Evolutionary conservation across 1,284 basidiomycete genomes (phyloP).

Genomic region (Takashimella tepidaria): DNA sequence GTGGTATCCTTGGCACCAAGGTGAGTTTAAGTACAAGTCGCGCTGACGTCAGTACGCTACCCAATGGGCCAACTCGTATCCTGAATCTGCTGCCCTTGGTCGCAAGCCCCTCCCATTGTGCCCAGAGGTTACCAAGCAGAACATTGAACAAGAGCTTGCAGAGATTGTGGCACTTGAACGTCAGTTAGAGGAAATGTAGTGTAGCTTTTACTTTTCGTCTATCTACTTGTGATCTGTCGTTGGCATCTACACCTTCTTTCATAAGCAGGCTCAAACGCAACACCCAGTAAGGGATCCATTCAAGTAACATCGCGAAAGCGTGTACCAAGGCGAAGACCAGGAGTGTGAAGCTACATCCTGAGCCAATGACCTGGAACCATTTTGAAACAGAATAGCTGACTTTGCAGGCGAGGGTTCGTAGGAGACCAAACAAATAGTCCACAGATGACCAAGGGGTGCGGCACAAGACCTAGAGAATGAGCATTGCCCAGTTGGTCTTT

Average conservation of each 20-base stretch:
- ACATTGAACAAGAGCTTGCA: slow-evolving; percentile 13
- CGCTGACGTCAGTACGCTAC: slow-evolving; percentile 15
- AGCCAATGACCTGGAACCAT: not conserved
- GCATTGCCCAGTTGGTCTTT: slow-evolving; percentile 9
- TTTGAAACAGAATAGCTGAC: slow-evolving; percentile 11
- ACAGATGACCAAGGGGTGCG: slow-evolving; percentile 16
- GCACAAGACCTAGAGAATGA: slow-evolving; percentile 15
- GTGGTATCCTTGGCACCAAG: slow-evolving; percentile 37
- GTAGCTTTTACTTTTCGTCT: not conserved
- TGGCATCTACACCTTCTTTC: too few relatives aligned
- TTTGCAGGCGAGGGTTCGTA: slow-evolving; percentile 10
- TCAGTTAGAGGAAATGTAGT: slow-evolving; percentile 19
- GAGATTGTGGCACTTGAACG: slow-evolving; percentile 23
- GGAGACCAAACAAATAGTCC: slow-evolving; percentile 19
- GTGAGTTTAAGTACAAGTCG: slow-evolving; percentile 13
- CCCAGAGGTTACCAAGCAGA: slow-evolving; percentile 14
- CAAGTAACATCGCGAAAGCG: slow-evolving; percentile 15
- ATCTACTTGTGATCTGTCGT: not conserved
- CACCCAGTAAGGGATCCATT: slow-evolving; percentile 19
- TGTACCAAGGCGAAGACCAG: slow-evolving; percentile 14
- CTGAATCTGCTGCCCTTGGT: slow-evolving; percentile 13
- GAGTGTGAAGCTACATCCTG: slow-evolving; percentile 6
- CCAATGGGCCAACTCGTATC: slow-evolving; percentile 15
- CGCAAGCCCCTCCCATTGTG: slow-evolving; percentile 20
- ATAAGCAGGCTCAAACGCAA: slow-evolving; percentile 15